phyloP scores from a whole-genome alignment of 2,329 filamentous ascomycete genomes.

The Ophioceras dolichostomum region DNA sequence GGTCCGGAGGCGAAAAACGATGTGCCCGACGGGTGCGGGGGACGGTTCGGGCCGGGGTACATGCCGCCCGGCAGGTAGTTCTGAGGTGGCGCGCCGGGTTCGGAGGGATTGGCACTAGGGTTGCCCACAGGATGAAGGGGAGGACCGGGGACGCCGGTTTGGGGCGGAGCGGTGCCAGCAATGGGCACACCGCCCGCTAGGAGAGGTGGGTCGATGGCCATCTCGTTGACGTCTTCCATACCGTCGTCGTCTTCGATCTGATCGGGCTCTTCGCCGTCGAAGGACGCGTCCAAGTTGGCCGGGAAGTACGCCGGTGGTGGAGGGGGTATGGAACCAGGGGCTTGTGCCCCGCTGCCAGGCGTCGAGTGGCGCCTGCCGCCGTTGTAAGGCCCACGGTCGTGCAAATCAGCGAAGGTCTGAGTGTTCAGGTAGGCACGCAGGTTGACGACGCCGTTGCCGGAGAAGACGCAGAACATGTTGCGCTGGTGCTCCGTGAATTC shows the following conservation, averaged over 20 bases:
- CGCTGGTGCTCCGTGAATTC: conserved; percentile 95
- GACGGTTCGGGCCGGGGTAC: background rate
- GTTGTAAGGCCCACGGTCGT: conserved; percentile 15
- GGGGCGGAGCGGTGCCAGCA: too few species aligned
- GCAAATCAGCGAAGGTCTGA: conserved; percentile 31
- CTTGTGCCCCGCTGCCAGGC: conserved; percentile 8
- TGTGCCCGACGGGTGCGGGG: too few species aligned
- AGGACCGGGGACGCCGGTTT: too few species aligned
- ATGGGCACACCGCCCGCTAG: too few species aligned
- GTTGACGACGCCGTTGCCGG: conserved; percentile 66
- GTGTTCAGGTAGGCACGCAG: conserved; percentile 69
- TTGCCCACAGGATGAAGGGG: too few species aligned
- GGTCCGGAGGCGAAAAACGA: too few species aligned
- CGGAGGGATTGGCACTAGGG: too few species aligned
- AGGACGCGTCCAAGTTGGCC: conserved; percentile 16
- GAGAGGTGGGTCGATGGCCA: conserved; percentile 20
- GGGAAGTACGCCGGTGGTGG: conserved; percentile 5
- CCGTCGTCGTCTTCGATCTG: conserved; percentile 31
- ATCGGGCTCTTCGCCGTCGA: conserved; percentile 24
- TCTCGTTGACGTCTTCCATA: conserved; percentile 26
- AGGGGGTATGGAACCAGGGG: too few species aligned
- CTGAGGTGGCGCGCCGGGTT: background rate
- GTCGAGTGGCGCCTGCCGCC: conserved; percentile 7
- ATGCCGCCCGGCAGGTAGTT: background rate
- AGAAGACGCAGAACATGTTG: conserved; percentile 95